Evolutionary conservation across 495 filamentous ascomycete species (phyloP).

Genomic region (Penicillium robsamsonii): DNA sequence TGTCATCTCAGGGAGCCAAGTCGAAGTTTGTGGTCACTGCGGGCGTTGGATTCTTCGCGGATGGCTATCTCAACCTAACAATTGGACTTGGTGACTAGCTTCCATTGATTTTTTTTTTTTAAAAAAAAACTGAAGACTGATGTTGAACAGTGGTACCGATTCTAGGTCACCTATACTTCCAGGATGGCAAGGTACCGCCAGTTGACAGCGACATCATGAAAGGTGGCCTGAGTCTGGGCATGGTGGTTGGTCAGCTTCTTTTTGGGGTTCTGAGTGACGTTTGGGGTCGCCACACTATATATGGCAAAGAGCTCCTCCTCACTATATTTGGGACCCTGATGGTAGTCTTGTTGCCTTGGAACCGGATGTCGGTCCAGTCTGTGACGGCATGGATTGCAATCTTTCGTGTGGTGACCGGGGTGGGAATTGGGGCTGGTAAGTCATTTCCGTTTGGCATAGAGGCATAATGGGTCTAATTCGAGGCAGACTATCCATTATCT

Average conservation of each 20-base stretch:
- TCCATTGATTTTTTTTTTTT: neutral
- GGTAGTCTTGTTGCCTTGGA: conserved; percentile 22
- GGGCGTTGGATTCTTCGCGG: conserved; percentile 19
- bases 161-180: conserved; percentile 17
- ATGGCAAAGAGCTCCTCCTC: conserved; percentile 16
- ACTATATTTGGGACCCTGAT: conserved; percentile 20
- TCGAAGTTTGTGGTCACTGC: conserved; percentile 16
- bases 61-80: conserved; percentile 23
- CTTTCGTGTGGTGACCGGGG: conserved; percentile 21
- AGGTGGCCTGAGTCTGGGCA: conserved; percentile 17
- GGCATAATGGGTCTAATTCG: neutral
- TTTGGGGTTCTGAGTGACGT: conserved; percentile 19
- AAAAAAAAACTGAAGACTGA: neutral
- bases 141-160: conserved; percentile 12
- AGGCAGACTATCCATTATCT: conserved; percentile 22
- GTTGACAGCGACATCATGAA: conserved; percentile 22
- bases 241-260: conserved; percentile 18
- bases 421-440: conserved; percentile 19
- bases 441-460: neutral
- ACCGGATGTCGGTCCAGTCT: conserved; percentile 10
- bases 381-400: conserved; percentile 22
- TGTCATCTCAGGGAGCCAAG: conserved; percentile 21
- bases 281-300: conserved; percentile 15
- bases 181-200: conserved; percentile 15
- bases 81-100: conserved; percentile 21